Evolutionary conservation across 306 rosid genomes (phyloP).

Genomic region (Fagus sylvatica): DNA sequence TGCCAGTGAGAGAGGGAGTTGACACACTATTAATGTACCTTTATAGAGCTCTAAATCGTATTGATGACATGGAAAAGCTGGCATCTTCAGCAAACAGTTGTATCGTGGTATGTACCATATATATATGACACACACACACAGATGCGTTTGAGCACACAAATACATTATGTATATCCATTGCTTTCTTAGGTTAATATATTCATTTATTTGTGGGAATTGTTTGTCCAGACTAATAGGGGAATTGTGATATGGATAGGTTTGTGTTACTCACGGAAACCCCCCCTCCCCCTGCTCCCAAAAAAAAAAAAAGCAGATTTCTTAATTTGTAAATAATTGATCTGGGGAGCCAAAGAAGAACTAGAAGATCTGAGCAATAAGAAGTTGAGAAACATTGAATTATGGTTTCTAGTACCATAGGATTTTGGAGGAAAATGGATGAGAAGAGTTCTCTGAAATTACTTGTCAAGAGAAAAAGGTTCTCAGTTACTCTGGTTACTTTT

Average conservation of each 20-base stretch:
- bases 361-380: background rate
- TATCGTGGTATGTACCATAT: conserved; percentile 67
- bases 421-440: conserved; percentile 1
- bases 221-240: conserved; percentile 7
- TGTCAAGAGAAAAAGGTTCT: background rate
- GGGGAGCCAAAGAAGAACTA: background rate
- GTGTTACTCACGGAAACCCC: background rate
- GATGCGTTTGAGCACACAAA: background rate
- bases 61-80: conserved; percentile 82
- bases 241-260: conserved; percentile 3
- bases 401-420: background rate
- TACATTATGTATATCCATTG: conserved; percentile 13
- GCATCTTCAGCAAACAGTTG: conserved; percentile 89
- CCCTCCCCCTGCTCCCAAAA: too few relatives aligned
- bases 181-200: conserved; percentile 11
- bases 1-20: conserved; percentile 82
- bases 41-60: conserved; percentile 79
- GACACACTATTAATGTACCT: conserved; percentile 91
- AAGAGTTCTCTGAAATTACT: background rate
- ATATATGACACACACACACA: background rate
- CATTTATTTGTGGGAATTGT: conserved; percentile 15
- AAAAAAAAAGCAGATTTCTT: background rate
- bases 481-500: background rate
- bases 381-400: background rate
- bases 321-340: background rate